phyloP scores from a whole-genome alignment of 2,329 filamentous ascomycete genomes.

The Fusarium continuum region DNA sequence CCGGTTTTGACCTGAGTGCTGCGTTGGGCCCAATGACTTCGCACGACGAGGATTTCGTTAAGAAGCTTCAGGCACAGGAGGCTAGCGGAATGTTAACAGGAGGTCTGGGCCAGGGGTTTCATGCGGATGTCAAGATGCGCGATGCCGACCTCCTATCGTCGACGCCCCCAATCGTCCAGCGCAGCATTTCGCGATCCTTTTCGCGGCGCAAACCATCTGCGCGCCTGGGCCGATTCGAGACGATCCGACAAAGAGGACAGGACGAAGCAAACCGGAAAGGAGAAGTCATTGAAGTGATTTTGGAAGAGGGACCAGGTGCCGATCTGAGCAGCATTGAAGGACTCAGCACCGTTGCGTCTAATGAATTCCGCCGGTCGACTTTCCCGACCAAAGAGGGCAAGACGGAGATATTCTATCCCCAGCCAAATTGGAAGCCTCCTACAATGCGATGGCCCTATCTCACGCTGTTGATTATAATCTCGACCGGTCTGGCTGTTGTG shows the following conservation, averaged over 20 bases:
- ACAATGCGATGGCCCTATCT: constrained; percentile 72
- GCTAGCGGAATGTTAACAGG: constrained; percentile 64
- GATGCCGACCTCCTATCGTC: constrained; percentile 60
- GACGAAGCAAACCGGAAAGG: constrained; percentile 68
- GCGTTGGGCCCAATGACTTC: constrained; percentile 56
- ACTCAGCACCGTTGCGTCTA: constrained; percentile 44
- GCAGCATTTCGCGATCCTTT: constrained; percentile 54
- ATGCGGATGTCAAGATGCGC: constrained; percentile 57
- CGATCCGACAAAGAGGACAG: constrained; percentile 62
- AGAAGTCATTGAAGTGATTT: constrained; percentile 67
- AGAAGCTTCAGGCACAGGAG: constrained; percentile 60
- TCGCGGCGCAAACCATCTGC: constrained; percentile 47
- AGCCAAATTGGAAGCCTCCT: constrained; percentile 73
- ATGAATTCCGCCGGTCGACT: constrained; percentile 50
- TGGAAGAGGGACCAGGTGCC: constrained; percentile 54
- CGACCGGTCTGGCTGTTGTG: constrained; percentile 59
- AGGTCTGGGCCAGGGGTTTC: constrained; percentile 65
- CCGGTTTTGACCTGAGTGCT: constrained; percentile 58
- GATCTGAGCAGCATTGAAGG: constrained; percentile 64
- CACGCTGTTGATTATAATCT: constrained; percentile 61
- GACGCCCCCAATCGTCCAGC: constrained; percentile 45
- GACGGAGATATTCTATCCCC: constrained; percentile 66
- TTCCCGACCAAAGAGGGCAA: constrained; percentile 50
- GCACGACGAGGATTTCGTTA: constrained; percentile 57
- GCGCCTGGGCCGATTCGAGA: constrained; percentile 48